phyloP scores from a whole-genome alignment of 1,284 basidiomycete species.

The Ceratorhiza oryzae-sativae region DNA sequence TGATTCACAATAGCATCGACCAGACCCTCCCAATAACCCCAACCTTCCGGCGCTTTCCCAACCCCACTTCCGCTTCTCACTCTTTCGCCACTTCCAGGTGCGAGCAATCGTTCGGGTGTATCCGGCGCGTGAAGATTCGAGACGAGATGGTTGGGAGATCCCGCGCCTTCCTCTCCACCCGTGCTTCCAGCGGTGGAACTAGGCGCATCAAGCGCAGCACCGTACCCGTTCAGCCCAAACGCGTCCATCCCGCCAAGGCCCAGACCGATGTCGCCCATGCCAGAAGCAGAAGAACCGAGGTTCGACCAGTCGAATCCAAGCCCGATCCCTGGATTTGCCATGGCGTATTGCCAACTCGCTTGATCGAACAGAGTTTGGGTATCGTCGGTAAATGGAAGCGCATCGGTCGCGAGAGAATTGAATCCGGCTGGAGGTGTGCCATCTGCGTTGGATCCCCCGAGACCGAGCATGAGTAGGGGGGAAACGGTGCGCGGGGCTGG shows the following conservation, averaged over 20 bases:
- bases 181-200: neutral
- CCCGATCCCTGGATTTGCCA: conserved; percentile 18
- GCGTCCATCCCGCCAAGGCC: neutral
- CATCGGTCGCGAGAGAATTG: neutral
- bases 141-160: neutral
- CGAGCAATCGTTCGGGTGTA: conserved; percentile 9
- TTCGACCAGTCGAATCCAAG: conserved; percentile 14
- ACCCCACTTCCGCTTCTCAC: neutral
- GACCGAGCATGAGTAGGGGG: conserved; percentile 17
- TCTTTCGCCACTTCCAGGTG: neutral
- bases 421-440: neutral
- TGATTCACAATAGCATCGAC: conserved; percentile 24
- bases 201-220: neutral
- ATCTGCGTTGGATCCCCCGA: neutral
- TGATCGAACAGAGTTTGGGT: conserved; percentile 31
- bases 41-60: conserved; percentile 18
- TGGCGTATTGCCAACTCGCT: conserved; percentile 27
- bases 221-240: conserved; percentile 1
- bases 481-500: conserved; percentile 14
- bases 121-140: neutral
- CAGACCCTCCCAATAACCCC: conserved; percentile 30
- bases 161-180: neutral
- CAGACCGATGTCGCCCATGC: neutral
- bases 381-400: conserved; percentile 7
- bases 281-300: neutral